Evolutionary conservation across 2,329 filamentous ascomycete species (phyloP).

Genomic region (Bipolaris zeicola): DNA sequence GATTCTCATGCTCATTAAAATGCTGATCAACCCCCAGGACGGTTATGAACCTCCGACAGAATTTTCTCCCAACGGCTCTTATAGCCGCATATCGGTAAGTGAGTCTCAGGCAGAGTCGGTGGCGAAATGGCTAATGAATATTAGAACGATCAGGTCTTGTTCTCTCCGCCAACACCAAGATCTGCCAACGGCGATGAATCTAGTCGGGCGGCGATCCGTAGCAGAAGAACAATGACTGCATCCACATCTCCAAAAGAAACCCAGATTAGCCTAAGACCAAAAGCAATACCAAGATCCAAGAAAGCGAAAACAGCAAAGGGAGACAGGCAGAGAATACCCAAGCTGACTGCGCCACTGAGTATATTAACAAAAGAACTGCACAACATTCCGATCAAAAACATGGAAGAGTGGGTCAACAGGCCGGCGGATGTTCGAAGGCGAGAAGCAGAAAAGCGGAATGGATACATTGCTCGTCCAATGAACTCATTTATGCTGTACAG

Average conservation of each 20-base stretch:
- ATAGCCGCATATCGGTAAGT: conserved; percentile 35
- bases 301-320: conserved; percentile 53
- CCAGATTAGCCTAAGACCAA: conserved; percentile 33
- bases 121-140: conserved; percentile 23
- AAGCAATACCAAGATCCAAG: conserved; percentile 47
- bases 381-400: conserved; percentile 72
- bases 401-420: conserved; percentile 78
- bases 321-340: conserved; percentile 56
- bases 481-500: conserved; percentile 99
- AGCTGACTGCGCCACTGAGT: conserved; percentile 71
- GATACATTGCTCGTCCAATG: conserved; percentile 89
- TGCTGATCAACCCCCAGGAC: conserved; percentile 37
- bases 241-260: conserved; percentile 32
- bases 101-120: neutral
- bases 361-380: conserved; percentile 68
- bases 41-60: conserved; percentile 36
- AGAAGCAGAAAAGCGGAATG: conserved; percentile 73
- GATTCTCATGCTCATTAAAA: conserved; percentile 7
- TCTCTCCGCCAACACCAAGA: conserved; percentile 52
- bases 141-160: conserved; percentile 35
- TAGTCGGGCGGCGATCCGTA: conserved; percentile 48
- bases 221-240: conserved; percentile 30
- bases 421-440: conserved; percentile 66
- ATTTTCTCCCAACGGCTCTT: conserved; percentile 38
- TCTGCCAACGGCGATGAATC: conserved; percentile 51